Conservation (phyloP, 2,329 filamentous ascomycete genomes). For the Byssothecium circinans region DNA sequence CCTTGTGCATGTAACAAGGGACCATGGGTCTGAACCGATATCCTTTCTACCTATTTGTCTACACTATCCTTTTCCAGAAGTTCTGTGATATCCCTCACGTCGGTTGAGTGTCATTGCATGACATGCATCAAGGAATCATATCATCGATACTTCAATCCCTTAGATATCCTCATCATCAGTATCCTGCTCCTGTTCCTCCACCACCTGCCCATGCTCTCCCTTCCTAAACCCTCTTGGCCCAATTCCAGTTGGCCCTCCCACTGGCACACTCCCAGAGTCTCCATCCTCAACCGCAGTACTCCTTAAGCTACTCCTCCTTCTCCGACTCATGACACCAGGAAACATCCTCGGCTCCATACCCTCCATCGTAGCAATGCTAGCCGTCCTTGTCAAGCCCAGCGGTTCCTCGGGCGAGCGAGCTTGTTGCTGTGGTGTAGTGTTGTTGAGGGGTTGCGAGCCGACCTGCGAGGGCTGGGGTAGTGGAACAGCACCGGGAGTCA, state of each 20-base stretch:
- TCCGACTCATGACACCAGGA: constrained; percentile 64
- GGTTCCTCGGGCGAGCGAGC: constrained; percentile 18
- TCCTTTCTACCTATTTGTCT: too few species aligned
- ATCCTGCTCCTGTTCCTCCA: constrained; percentile 25
- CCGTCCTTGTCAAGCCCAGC: constrained; percentile 22
- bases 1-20: too few species aligned
- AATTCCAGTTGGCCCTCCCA: constrained; percentile 14
- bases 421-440: not conserved
- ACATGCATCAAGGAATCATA: too few species aligned
- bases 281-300: constrained; percentile 24
- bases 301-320: constrained; percentile 40
- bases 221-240: constrained; percentile 17
- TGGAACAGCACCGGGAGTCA: constrained; percentile 24
- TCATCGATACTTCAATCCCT: not conserved
- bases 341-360: constrained; percentile 70
- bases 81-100: too few species aligned
- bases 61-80: too few species aligned
- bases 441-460: not conserved
- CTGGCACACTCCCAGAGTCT: constrained; percentile 7
- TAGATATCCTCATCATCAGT: constrained; percentile 18
- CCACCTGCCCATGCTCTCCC: constrained; percentile 13
- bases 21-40: too few species aligned
- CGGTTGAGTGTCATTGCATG: too few species aligned
- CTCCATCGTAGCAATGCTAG: constrained; percentile 35
- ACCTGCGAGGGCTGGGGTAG: constrained; percentile 21